Percentiles rank a stretch among this genome's conserved stretches.
These are phyloP conservation scores for Microsporum canis DNA, from an alignment of 2,329 filamentous ascomycete species.

Conservation along the genomic window DNA sequence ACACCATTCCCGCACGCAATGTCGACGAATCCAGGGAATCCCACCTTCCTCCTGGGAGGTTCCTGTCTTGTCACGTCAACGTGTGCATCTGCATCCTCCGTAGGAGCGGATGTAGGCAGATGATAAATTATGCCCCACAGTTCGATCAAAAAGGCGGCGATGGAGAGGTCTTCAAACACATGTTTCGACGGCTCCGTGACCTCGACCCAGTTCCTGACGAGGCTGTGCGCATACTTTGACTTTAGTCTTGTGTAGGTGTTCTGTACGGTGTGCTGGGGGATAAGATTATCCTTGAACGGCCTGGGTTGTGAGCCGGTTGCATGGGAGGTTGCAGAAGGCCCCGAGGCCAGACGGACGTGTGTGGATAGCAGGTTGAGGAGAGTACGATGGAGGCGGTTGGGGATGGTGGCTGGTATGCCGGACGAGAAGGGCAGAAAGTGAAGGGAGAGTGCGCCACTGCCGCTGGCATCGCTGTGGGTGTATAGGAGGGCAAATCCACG, in stretches of 20 bases:
- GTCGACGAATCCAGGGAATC: constrained; percentile 84
- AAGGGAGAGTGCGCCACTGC: constrained; percentile 35
- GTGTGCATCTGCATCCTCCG: not conserved
- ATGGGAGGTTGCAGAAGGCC: constrained; percentile 15
- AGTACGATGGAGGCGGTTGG: constrained; percentile 29
- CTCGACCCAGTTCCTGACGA: constrained; percentile 74
- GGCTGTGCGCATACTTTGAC: constrained; percentile 56
- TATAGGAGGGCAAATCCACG: constrained; percentile 65
- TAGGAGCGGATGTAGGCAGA: constrained; percentile 2
- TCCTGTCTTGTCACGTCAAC: constrained; percentile 15
- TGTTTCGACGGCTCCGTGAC: constrained; percentile 80
- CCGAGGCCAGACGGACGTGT: constrained; percentile 27
- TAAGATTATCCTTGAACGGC: constrained; percentile 68
- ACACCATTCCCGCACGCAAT: constrained; percentile 93
- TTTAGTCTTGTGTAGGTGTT: constrained; percentile 75
- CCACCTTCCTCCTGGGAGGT: constrained; percentile 11
- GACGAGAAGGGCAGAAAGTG: constrained; percentile 40
- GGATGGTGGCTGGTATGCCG: constrained; percentile 24
- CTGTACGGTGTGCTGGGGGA: constrained; percentile 67
- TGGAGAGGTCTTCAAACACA: constrained; percentile 86
- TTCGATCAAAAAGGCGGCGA: constrained; percentile 86
- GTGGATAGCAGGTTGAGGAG: constrained; percentile 28
- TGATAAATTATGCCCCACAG: constrained; percentile 78
- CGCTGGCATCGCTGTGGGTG: constrained; percentile 29
- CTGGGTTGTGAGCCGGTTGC: constrained; percentile 54